A percentile compares a stretch with the other conserved stretches of the same genome.
phyloP scores from a whole-genome alignment of 2,329 filamentous ascomycete species.

The Lachnellula arida region DNA sequence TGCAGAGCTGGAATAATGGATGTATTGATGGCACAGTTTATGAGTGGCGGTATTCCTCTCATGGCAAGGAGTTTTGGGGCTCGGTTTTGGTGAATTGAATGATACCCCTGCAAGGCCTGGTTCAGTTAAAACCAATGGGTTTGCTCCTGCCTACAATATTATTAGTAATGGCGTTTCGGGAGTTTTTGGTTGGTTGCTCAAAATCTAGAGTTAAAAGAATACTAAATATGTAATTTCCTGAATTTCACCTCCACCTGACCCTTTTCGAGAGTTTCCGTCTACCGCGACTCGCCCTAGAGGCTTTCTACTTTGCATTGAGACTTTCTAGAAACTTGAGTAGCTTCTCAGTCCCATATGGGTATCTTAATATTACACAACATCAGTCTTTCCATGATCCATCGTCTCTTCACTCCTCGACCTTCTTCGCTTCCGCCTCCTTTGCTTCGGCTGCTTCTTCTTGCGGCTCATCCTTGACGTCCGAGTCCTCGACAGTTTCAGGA shows the following conservation, averaged over 20 bases:
- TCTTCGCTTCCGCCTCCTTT: background rate
- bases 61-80: background rate
- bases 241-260: too few species aligned
- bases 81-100: background rate
- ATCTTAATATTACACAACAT: conserved; percentile 15
- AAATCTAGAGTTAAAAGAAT: too few species aligned
- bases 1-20: conserved; percentile 1
- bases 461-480: background rate
- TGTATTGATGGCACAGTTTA: background rate
- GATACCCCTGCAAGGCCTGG: background rate
- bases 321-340: background rate
- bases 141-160: too few species aligned
- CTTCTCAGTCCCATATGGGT: conserved; percentile 7
- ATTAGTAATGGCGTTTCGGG: too few species aligned
- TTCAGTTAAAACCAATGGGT: too few species aligned
- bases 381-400: background rate
- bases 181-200: too few species aligned
- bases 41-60: background rate
- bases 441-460: background rate
- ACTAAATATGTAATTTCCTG: too few species aligned
- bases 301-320: background rate
- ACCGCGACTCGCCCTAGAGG: background rate
- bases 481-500: background rate
- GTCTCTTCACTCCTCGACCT: conserved; percentile 4
- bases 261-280: too few species aligned